Evolutionary conservation across 2,329 filamentous ascomycete species (phyloP).

Genomic region (Sclerotinia borealis): DNA sequence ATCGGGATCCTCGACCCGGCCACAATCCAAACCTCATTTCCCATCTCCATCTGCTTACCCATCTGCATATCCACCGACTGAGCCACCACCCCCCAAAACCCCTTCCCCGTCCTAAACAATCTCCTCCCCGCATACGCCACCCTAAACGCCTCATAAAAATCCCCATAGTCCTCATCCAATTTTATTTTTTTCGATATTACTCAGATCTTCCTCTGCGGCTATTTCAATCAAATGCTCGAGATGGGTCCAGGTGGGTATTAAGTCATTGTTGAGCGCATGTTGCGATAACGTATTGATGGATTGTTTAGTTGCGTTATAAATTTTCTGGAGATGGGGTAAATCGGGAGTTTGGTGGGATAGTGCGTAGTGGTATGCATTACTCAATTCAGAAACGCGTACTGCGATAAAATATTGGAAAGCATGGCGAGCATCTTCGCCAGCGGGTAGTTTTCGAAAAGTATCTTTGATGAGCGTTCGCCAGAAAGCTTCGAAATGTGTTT

Average conservation of each 20-base stretch:
- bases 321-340: background rate
- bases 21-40: constrained; percentile 5
- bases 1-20: constrained; percentile 7
- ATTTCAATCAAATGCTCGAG: background rate
- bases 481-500: constrained; percentile 13
- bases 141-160: constrained; percentile 11
- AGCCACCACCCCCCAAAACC: constrained; percentile 7
- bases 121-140: constrained; percentile 13
- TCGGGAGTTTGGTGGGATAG: background rate
- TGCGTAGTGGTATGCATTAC: background rate
- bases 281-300: background rate
- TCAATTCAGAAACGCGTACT: constrained; percentile 2
- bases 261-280: background rate
- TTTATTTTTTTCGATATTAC: background rate
- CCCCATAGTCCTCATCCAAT: constrained; percentile 4
- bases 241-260: background rate
- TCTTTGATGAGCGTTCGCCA: constrained; percentile 17
- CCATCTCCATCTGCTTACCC: background rate
- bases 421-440: background rate
- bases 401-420: constrained; percentile 6
- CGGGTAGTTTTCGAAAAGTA: constrained; percentile 8
- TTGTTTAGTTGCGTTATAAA: background rate
- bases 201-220: background rate
- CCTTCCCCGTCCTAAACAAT: constrained; percentile 1
- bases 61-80: background rate